Evolutionary conservation across 768 basidiomycete species (phyloP).

Genomic region (Calocybe indica): DNA sequence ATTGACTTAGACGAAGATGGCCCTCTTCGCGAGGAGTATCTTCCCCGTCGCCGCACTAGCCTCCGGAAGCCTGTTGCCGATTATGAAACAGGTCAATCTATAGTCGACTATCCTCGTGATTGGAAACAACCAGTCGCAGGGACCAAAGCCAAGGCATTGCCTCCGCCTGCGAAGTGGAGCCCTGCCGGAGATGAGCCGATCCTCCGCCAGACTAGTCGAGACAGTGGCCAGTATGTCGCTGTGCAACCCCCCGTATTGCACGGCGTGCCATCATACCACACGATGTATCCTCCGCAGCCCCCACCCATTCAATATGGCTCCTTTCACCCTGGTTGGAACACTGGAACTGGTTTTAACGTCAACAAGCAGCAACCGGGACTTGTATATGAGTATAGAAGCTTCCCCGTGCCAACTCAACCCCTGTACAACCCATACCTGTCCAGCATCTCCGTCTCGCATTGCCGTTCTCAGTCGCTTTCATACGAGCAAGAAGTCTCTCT

Average conservation of each 20-base stretch:
- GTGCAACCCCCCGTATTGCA: conserved; percentile 46
- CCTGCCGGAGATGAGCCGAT: conserved; percentile 77
- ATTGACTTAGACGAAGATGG: conserved; percentile 83
- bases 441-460: conserved; percentile 34
- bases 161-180: conserved; percentile 79
- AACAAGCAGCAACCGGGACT: conserved; percentile 31
- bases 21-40: conserved; percentile 74
- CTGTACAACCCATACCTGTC: conserved; percentile 32
- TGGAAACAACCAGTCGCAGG: conserved; percentile 11
- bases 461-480: conserved; percentile 52
- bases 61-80: conserved; percentile 7
- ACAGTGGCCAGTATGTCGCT: conserved; percentile 57
- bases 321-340: conserved; percentile 34
- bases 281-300: conserved; percentile 17
- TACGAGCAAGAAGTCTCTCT: conserved; percentile 45
- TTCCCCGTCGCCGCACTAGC: conserved; percentile 62
- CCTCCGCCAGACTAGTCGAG: conserved; percentile 44
- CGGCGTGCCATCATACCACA: conserved; percentile 29
- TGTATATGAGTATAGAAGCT: conserved; percentile 24
- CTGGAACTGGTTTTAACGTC: conserved; percentile 23
- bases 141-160: conserved; percentile 32
- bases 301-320: conserved; percentile 27
- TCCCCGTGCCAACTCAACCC: conserved; percentile 17
- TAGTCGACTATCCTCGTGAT: conserved; percentile 3
- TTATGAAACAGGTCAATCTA: conserved; percentile 5